Conservation (phyloP, 306 rosid genomes). For the Coriaria nepalensis region DNA sequence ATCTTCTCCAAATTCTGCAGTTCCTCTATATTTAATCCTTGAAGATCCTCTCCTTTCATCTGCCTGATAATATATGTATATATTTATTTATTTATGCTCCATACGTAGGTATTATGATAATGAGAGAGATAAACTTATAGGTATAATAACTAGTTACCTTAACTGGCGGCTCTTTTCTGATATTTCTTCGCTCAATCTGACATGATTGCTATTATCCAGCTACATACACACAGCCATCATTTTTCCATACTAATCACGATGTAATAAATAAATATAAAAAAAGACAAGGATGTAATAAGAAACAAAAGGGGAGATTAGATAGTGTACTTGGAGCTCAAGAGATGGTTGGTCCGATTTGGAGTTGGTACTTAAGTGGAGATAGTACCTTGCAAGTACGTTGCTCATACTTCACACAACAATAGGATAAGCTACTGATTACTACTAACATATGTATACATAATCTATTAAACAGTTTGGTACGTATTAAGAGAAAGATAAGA, state of each 20-base stretch:
- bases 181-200: conserved; percentile 3
- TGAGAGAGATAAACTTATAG: not conserved
- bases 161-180: conserved; percentile 10
- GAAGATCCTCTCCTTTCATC: conserved; percentile 13
- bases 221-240: not conserved
- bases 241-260: too few relatives aligned
- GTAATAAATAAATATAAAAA: too few relatives aligned
- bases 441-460: not conserved
- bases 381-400: conserved; percentile 23
- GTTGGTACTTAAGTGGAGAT: conserved; percentile 3
- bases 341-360: conserved; percentile 12
- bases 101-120: not conserved
- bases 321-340: conserved; percentile 25
- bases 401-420: conserved; percentile 12
- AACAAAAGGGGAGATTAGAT: too few relatives aligned
- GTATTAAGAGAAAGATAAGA: too few relatives aligned
- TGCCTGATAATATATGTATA: conserved; percentile 4
- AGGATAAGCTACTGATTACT: not conserved
- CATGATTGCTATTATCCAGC: not conserved
- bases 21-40: conserved; percentile 9
- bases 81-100: not conserved
- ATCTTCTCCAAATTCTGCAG: conserved; percentile 5
- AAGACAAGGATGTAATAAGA: too few relatives aligned
- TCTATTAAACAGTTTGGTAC: too few relatives aligned
- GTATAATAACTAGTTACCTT: not conserved